Conservation (phyloP, 495 filamentous ascomycete genomes). For the Hypoxylon cercidicola region DNA sequence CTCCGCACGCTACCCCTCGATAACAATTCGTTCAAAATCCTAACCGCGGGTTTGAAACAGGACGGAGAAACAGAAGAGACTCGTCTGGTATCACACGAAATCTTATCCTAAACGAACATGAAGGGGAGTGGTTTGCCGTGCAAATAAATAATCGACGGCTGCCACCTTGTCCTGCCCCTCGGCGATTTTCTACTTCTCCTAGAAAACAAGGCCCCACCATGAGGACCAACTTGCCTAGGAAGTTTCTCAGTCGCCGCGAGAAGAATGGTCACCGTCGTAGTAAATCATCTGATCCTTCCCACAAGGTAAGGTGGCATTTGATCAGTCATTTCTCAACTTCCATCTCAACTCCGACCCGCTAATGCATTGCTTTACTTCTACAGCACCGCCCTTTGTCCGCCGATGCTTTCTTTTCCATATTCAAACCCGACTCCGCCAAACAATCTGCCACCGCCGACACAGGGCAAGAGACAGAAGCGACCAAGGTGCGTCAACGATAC, state of each 20-base stretch:
- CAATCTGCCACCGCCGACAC: conserved; percentile 62
- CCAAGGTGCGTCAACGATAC: conserved; percentile 50
- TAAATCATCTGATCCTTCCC: conserved; percentile 56
- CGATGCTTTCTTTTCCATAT: conserved; percentile 63
- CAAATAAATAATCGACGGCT: conserved; percentile 28
- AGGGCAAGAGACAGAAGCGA: conserved; percentile 58
- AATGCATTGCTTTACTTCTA: conserved; percentile 36
- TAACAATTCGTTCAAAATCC: conserved; percentile 5
- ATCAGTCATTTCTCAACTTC: conserved; percentile 18
- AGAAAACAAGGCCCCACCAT: conserved; percentile 47
- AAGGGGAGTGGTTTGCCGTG: conserved; percentile 14
- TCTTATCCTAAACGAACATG: conserved; percentile 27
- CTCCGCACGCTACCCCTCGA: conserved; percentile 3
- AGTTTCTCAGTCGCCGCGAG: conserved; percentile 79
- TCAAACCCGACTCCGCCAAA: conserved; percentile 63
- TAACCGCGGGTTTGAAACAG: conserved; percentile 2
- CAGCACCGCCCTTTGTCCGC: conserved; percentile 53
- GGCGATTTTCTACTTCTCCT: conserved; percentile 34
- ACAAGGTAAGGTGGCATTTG: conserved; percentile 57
- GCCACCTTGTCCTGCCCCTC: conserved; percentile 25
- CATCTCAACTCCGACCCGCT: conserved; percentile 28
- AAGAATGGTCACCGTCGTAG: conserved; percentile 65
- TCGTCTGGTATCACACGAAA: conserved; percentile 5
- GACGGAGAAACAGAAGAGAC: conserved; percentile 6
- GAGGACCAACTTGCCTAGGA: conserved; percentile 50